Evolutionary conservation across 1,284 basidiomycete genomes (phyloP).

Genomic region (Rhodofomes roseus): DNA sequence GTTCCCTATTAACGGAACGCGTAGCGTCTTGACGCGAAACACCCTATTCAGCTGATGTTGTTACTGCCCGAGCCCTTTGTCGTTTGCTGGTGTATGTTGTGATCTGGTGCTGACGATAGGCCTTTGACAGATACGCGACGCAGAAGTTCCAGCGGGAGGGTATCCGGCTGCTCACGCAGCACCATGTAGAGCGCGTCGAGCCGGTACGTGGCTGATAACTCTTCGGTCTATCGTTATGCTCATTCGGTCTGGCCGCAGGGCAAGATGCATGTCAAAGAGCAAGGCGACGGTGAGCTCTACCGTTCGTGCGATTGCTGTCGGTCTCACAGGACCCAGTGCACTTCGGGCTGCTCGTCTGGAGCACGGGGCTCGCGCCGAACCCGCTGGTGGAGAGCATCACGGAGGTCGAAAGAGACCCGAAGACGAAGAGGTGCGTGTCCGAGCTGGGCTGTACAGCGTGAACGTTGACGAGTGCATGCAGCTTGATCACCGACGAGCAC

Average conservation of each 20-base stretch:
- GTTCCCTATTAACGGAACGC: constrained; percentile 6
- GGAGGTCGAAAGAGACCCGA: constrained; percentile 59
- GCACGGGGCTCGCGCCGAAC: constrained; percentile 79
- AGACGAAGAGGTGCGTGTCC: constrained; percentile 48
- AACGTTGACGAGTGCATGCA: constrained; percentile 1
- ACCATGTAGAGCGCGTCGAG: constrained; percentile 79
- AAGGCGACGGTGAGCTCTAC: constrained; percentile 53
- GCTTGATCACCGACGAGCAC: constrained; percentile 58
- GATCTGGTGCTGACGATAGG: not conserved
- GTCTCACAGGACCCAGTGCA: constrained; percentile 43
- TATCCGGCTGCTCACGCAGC: constrained; percentile 72
- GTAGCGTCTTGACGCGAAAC: not conserved
- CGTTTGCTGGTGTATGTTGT: not conserved
- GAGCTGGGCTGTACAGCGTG: too few relatives aligned
- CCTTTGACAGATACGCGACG: constrained; percentile 54
- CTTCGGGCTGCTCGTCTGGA: constrained; percentile 85
- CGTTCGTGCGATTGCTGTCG: constrained; percentile 2
- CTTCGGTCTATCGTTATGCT: constrained; percentile 2
- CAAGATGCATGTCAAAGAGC: constrained; percentile 57
- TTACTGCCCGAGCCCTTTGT: not conserved
- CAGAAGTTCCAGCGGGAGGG: constrained; percentile 76
- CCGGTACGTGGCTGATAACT: constrained; percentile 37
- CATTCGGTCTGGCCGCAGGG: constrained; percentile 33
- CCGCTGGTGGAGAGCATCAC: constrained; percentile 65
- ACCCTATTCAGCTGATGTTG: not conserved